Percentiles rank a stretch among this genome's conserved stretches.
phyloP scores from a whole-genome alignment of 2,329 filamentous ascomycete species.

The Hypoxylon sp. region DNA sequence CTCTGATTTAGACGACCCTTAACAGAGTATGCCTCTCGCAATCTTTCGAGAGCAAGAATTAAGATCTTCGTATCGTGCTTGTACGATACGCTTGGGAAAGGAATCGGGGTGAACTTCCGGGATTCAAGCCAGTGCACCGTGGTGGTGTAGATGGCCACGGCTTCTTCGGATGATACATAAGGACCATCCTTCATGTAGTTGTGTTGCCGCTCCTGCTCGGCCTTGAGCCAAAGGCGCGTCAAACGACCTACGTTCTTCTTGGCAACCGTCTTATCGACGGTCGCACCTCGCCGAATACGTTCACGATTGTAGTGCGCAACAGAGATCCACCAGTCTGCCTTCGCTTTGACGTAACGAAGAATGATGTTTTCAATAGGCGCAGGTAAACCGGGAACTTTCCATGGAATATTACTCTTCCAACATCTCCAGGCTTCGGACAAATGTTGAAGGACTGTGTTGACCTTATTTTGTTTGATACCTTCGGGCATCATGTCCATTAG shows the following conservation, averaged over 20 bases:
- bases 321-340: conserved; percentile 99
- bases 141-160: conserved; percentile 98
- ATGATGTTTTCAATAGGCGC: conserved; percentile 99
- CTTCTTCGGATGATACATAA: conserved; percentile 98
- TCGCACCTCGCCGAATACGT: conserved; percentile 94
- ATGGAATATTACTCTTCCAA: conserved; percentile 99
- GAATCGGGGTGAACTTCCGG: conserved; percentile 97
- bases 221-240: conserved; percentile 96
- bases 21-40: conserved; percentile 96
- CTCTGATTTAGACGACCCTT: conserved; percentile 98
- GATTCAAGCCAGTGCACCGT: conserved; percentile 99
- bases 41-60: conserved; percentile 91
- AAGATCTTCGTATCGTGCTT: conserved; percentile 99
- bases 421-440: conserved; percentile 98
- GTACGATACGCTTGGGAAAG: conserved; percentile 98
- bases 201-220: conserved; percentile 97
- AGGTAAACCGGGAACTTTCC: conserved; percentile 97
- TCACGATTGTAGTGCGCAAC: conserved; percentile 99
- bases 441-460: conserved; percentile 97
- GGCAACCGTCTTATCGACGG: conserved; percentile 98
- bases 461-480: conserved; percentile 99
- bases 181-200: conserved; percentile 99
- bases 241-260: conserved; percentile 98
- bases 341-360: conserved; percentile 97
- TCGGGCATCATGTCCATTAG: conserved; percentile 99